These are phyloP conservation scores for Dactylorhiza incarnata DNA, from an alignment of 106 monocot species.

Conservation along the genomic window DNA sequence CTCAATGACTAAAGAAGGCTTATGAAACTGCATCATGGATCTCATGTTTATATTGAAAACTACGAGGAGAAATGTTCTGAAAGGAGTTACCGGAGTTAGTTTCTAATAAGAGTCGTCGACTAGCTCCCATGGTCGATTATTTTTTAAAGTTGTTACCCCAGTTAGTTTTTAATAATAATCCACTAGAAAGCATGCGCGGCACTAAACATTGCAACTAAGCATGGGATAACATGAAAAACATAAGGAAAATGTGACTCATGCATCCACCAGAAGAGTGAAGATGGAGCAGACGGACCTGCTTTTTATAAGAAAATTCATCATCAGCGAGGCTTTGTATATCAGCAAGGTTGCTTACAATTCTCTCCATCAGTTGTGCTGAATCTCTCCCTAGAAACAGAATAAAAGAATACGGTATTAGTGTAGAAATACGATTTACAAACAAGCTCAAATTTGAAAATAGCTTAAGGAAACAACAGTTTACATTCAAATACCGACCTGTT, in stretches of 20 bases:
- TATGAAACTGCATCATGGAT: background rate
- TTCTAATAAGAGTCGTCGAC: background rate
- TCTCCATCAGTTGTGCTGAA: constrained; percentile 59
- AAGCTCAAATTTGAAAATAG: background rate
- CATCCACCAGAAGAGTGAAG: background rate
- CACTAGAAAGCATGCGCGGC: too few species aligned
- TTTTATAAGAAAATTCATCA: constrained; percentile 66
- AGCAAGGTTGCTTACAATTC: constrained; percentile 47
- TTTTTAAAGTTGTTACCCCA: background rate
- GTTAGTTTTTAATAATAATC: too few species aligned
- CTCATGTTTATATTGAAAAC: background rate
- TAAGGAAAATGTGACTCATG: background rate
- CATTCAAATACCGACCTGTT: too few species aligned
- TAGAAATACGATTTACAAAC: background rate
- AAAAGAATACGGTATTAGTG: background rate
- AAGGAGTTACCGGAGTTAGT: background rate
- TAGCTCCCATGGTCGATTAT: background rate
- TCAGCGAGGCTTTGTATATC: constrained; percentile 71
- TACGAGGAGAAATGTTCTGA: background rate
- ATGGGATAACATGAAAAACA: background rate
- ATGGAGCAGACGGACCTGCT: constrained; percentile 37
- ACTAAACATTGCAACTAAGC: background rate
- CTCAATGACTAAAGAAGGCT: background rate
- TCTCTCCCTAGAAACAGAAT: constrained; percentile 31
- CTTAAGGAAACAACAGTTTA: background rate